Evolutionary conservation across 2,329 filamentous ascomycete species (phyloP).

Genomic region (Alternaria dauci): DNA sequence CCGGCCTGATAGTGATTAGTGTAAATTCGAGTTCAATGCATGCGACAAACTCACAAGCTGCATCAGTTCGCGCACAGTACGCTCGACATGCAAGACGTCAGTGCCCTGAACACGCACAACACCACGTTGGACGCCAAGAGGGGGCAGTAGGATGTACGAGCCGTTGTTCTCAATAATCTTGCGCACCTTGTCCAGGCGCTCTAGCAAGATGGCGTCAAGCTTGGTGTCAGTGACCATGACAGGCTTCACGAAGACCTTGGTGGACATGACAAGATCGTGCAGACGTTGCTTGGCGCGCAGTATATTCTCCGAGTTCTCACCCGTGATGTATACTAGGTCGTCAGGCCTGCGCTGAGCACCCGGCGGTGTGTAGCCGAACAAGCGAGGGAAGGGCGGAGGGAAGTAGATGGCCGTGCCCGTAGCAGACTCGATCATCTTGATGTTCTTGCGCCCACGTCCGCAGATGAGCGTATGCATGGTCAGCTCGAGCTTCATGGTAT

Average conservation of each 20-base stretch:
- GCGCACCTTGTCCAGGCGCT: constrained; percentile 92
- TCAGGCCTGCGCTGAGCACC: constrained; percentile 83
- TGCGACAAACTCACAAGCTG: constrained; percentile 70
- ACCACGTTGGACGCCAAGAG: constrained; percentile 83
- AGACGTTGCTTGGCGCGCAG: constrained; percentile 89
- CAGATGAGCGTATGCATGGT: constrained; percentile 92
- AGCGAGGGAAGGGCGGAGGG: constrained; percentile 88
- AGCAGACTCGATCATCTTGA: constrained; percentile 94
- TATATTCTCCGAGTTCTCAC: constrained; percentile 84
- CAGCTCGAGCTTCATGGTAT: constrained; percentile 81
- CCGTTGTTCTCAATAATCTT: constrained; percentile 98
- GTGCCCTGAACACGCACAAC: constrained; percentile 90
- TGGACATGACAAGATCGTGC: constrained; percentile 80
- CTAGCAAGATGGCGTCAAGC: constrained; percentile 91
- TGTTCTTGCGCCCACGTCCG: constrained; percentile 93
- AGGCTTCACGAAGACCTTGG: constrained; percentile 84
- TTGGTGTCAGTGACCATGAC: constrained; percentile 89
- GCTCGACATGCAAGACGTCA: constrained; percentile 92
- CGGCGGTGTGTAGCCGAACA: constrained; percentile 88
- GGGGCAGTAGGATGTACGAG: constrained; percentile 91
- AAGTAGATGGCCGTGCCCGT: constrained; percentile 99
- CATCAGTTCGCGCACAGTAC: constrained; percentile 96
- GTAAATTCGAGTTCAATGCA: constrained; percentile 3
- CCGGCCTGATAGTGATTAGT: constrained; percentile 69
- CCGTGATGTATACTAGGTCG: constrained; percentile 94